phyloP scores from a whole-genome alignment of 257 asterid species.

The Striga asiatica region DNA sequence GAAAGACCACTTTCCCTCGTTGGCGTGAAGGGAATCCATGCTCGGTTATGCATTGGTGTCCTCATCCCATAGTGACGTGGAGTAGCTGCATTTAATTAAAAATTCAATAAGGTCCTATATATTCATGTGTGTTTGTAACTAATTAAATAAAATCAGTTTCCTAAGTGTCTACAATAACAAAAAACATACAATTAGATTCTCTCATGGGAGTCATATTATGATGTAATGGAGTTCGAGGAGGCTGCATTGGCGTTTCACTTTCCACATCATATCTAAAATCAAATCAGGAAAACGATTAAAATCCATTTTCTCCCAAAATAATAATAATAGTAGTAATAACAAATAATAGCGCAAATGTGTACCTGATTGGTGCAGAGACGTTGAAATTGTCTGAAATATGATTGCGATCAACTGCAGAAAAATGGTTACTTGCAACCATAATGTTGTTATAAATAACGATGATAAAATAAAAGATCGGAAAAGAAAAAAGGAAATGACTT shows the following conservation, averaged over 20 bases:
- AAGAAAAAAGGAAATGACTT: background rate
- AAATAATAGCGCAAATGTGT: background rate
- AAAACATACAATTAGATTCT: conserved; percentile 66
- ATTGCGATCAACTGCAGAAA: conserved; percentile 81
- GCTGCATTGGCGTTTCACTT: conserved; percentile 91
- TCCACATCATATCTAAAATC: conserved; percentile 64
- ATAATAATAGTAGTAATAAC: background rate
- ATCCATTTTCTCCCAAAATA: too few species aligned
- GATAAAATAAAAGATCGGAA: too few species aligned
- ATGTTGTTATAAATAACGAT: too few species aligned
- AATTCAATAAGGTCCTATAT: conserved; percentile 9
- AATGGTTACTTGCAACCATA: background rate
- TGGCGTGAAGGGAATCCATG: conserved; percentile 90
- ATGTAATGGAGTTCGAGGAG: conserved; percentile 88
- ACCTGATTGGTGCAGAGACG: conserved; percentile 69
- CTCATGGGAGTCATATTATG: conserved; percentile 96
- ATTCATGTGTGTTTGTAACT: background rate
- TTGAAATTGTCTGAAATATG: conserved; percentile 63
- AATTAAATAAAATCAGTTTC: background rate
- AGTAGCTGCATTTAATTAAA: conserved; percentile 45
- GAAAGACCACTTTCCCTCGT: conserved; percentile 67
- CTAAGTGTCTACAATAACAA: background rate
- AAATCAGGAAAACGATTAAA: conserved; percentile 18
- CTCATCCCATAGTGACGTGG: conserved; percentile 94
- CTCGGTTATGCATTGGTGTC: conserved; percentile 96